phyloP scores from a whole-genome alignment of 345 rosid genomes.

The Citrus hindsii region DNA sequence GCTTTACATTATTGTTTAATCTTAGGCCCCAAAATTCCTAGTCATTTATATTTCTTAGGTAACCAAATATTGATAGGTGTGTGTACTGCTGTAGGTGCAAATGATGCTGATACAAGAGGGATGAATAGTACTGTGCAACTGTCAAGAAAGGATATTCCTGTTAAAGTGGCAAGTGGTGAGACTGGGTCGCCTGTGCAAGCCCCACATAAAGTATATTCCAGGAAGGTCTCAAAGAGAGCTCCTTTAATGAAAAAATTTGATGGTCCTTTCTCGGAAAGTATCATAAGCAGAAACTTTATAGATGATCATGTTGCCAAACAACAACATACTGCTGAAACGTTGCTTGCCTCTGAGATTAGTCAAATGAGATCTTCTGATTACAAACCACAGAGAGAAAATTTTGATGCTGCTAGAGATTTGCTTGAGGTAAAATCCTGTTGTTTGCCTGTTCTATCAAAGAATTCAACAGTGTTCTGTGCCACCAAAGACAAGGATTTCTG shows the following conservation, averaged over 20 bases:
- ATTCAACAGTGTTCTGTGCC: conserved; percentile 13
- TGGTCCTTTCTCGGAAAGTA: conserved; percentile 48
- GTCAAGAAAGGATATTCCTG: conserved; percentile 14
- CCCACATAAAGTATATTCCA: conserved; percentile 43
- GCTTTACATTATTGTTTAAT: not conserved
- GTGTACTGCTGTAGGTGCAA: conserved; percentile 16
- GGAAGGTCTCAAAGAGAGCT: conserved; percentile 36
- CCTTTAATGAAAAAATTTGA: conserved; percentile 16
- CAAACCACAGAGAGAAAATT: conserved; percentile 19
- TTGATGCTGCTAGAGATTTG: conserved; percentile 9
- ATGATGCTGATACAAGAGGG: conserved; percentile 9
- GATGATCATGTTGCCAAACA: conserved; percentile 23
- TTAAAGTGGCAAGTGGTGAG: conserved; percentile 15
- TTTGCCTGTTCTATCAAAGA: conserved; percentile 25
- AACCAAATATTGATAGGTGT: not conserved
- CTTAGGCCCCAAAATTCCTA: not conserved
- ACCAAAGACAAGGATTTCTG: conserved; percentile 24
- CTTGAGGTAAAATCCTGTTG: conserved; percentile 24
- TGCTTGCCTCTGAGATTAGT: conserved; percentile 27
- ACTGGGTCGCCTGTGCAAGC: conserved; percentile 19
- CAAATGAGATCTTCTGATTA: conserved; percentile 26
- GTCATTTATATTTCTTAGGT: conserved; percentile 1
- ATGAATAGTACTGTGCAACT: conserved; percentile 10
- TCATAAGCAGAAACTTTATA: conserved; percentile 30
- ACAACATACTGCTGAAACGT: conserved; percentile 17